Conservation (phyloP, 1,139 yeast genomes). For the Suhomyces guaymorum region DNA sequence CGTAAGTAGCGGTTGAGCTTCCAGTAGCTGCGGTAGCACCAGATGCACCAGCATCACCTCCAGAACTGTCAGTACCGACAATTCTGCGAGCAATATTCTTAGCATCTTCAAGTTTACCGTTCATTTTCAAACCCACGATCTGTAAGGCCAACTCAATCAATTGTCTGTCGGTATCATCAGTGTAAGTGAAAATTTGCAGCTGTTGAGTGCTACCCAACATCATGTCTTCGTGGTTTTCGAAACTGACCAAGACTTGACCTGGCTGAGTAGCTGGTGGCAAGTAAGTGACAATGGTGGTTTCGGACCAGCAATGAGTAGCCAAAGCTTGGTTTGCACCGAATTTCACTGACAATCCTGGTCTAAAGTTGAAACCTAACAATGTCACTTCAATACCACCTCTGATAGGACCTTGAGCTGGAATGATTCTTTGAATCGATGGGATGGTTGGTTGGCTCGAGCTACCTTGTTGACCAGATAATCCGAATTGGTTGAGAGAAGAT, state of each 20-base stretch:
- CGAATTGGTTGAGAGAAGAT: constrained; percentile 12
- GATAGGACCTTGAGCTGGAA: constrained; percentile 92
- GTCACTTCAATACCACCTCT: constrained; percentile 97
- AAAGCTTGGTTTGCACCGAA: constrained; percentile 84
- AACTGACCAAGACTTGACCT: constrained; percentile 88
- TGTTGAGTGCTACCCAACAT: constrained; percentile 36
- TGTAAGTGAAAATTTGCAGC: constrained; percentile 75
- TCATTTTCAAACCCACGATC: constrained; percentile 92
- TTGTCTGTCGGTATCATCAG: constrained; percentile 91
- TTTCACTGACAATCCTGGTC: constrained; percentile 76
- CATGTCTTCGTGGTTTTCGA: constrained; percentile 51
- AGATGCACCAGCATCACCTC: constrained; percentile 10
- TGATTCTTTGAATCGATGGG: constrained; percentile 77
- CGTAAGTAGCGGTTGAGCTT: constrained; percentile 3
- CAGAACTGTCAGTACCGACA: constrained; percentile 56
- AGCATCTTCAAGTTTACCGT: constrained; percentile 91
- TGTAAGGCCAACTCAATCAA: constrained; percentile 89
- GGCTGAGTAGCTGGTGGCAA: constrained; percentile 87
- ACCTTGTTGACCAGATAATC: constrained; percentile 17
- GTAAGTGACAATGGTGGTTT: constrained; percentile 87
- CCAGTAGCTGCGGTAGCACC: constrained; percentile 10
- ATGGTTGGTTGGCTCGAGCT: constrained; percentile 18
- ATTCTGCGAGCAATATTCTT: constrained; percentile 85
- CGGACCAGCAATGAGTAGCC: constrained; percentile 96
- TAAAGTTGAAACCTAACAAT: constrained; percentile 80